Evolutionary conservation across 2,329 filamentous ascomycete genomes (phyloP), one percentile per base, ranked within the genome.

Genomic region (Xylariaceae sp.): DNA sequence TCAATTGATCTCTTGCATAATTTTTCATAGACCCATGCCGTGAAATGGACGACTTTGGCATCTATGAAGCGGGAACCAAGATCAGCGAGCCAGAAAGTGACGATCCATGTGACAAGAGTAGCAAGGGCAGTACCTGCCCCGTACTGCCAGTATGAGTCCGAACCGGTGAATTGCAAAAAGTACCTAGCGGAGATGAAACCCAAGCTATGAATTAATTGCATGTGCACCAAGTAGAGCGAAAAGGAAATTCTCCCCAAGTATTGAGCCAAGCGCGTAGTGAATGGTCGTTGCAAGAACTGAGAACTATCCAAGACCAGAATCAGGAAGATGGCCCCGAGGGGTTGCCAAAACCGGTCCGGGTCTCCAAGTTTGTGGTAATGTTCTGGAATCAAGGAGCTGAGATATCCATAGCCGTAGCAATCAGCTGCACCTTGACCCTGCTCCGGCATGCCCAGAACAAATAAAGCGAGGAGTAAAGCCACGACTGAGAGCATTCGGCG

Each of bases 241-340:
- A 60, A 67, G 0, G 64, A 66, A 19, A 66, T 57, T 9, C 59
- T 60, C 11, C 65, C 66, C 10, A 67, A 60, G 33, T 65, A 67
- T 47, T 61, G 61, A n/a, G 61, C 59, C 6, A 66, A 51, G 6
- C 50, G 42, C 3, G 56, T 62, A 5, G 60, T 70, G 53, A 69
- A 69, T 5, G 60, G 51, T 9, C 53, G 41, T 48, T 68, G 66
- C 14, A 70, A 39, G 9, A 57, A 52, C 1, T 44, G 53, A 2
- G 55, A 31, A 1, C 54, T 50, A 16, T 67, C 63, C 19, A 66
- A 40, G 5, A 55, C 31, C 9, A 63, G 53, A 12, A 69, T 56
- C 10, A 70, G 58, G 5, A 55, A 47, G 12, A 66, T 57, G 0
- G 64, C 65, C 2, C 54, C 64, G 6, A 66, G 41, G 1, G 61